phyloP scores from a whole-genome alignment of 495 filamentous ascomycete genomes.

The Penicillium nucicola region DNA sequence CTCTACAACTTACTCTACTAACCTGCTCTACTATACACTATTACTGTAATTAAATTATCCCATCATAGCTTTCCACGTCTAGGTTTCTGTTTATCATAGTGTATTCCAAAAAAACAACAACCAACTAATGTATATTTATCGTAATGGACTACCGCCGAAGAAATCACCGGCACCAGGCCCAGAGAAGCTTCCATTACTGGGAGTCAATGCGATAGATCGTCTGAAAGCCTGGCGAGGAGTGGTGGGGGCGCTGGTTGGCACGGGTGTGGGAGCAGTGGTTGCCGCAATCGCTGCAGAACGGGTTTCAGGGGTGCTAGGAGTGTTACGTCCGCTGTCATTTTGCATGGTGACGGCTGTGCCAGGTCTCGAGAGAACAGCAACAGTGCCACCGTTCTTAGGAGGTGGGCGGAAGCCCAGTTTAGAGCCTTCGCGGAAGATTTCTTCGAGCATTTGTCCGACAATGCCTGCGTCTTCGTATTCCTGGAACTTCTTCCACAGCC shows the following conservation, averaged over 20 bases:
- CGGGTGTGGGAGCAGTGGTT: slow-evolving; percentile 3
- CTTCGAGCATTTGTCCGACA: slow-evolving; percentile 67
- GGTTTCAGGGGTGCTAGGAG: slow-evolving; percentile 37
- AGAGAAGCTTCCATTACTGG: slow-evolving; percentile 45
- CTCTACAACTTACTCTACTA: background rate
- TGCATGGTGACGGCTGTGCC: slow-evolving; percentile 44
- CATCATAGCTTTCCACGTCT: too few species aligned
- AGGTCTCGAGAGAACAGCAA: slow-evolving; percentile 39
- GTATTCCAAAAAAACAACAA: background rate
- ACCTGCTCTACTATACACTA: background rate
- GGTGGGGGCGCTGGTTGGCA: slow-evolving; percentile 34
- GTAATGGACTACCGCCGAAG: slow-evolving; percentile 42
- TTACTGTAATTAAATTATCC: too few species aligned
- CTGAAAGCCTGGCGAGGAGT: slow-evolving; percentile 46
- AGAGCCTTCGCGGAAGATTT: slow-evolving; percentile 73
- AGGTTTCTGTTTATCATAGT: too few species aligned
- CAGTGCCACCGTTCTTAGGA: slow-evolving; percentile 32
- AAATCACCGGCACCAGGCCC: slow-evolving; percentile 41
- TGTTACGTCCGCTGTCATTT: slow-evolving; percentile 44
- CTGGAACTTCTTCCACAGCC: slow-evolving; percentile 84
- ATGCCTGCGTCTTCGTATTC: slow-evolving; percentile 86
- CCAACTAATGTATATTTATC: slow-evolving; percentile 18
- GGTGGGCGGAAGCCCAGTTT: slow-evolving; percentile 75
- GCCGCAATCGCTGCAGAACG: background rate
- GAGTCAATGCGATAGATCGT: slow-evolving; percentile 45